A percentile compares a stretch with the other conserved stretches of the same genome.
These are phyloP conservation scores for Westerdykella sp. DNA, from an alignment of 2,329 filamentous ascomycete genomes.

Conservation along the genomic window DNA sequence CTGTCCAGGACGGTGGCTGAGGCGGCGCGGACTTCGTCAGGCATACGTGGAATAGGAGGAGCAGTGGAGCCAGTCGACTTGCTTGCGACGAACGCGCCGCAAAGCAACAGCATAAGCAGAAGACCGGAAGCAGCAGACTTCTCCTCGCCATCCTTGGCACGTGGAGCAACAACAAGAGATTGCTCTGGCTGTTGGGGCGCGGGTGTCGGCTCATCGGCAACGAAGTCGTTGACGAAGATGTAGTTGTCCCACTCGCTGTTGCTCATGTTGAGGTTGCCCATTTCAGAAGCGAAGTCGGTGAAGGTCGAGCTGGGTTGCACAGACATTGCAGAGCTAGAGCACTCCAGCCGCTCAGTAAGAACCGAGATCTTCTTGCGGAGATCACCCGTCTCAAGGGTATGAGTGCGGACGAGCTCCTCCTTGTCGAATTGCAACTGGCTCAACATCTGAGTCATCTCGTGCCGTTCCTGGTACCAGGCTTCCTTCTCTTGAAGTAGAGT, in stretches of 20 bases:
- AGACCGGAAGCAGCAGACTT: constrained; percentile 70
- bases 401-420: constrained; percentile 79
- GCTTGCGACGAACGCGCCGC: constrained; percentile 91
- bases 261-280: constrained; percentile 78
- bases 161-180: constrained; percentile 37
- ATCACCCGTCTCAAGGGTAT: constrained; percentile 85
- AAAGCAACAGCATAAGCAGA: constrained; percentile 91
- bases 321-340: constrained; percentile 40
- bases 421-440: constrained; percentile 77
- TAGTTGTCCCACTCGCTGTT: constrained; percentile 72
- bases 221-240: constrained; percentile 68
- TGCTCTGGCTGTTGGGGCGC: constrained; percentile 34
- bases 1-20: constrained; percentile 72
- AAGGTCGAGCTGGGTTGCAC: constrained; percentile 56
- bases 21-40: constrained; percentile 72
- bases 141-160: constrained; percentile 43
- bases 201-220: constrained; percentile 47
- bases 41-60: constrained; percentile 67
- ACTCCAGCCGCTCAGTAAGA: constrained; percentile 67
- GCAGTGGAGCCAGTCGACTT: constrained; percentile 66
- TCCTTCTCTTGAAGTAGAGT: constrained; percentile 50
- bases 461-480: constrained; percentile 65
- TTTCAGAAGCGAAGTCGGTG: constrained; percentile 67
- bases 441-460: constrained; percentile 68
- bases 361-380: constrained; percentile 88